These are phyloP conservation scores for Somion occarium DNA, from an alignment of 1,284 basidiomycete species.

Conservation along the genomic window DNA sequence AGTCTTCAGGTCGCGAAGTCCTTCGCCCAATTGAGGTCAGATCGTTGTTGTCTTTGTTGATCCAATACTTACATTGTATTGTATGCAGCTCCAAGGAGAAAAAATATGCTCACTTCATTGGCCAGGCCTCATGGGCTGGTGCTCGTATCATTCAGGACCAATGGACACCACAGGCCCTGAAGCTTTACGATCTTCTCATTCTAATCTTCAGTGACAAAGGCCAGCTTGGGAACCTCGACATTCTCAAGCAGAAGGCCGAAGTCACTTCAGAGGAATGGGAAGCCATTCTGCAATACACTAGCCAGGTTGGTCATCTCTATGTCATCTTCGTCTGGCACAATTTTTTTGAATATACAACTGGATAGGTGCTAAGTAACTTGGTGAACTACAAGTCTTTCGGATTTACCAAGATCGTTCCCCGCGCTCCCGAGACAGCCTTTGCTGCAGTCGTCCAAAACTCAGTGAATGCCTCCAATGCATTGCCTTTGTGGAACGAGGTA, in stretches of 20 bases:
- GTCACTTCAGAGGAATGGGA: slow-evolving; percentile 61
- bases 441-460: slow-evolving; percentile 57
- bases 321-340: not conserved
- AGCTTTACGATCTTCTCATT: slow-evolving; percentile 68
- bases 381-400: slow-evolving; percentile 80
- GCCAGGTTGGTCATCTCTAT: slow-evolving; percentile 46
- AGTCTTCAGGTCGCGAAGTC: slow-evolving; percentile 59
- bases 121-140: slow-evolving; percentile 74
- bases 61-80: too few species aligned
- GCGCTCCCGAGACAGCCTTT: slow-evolving; percentile 57
- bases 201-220: slow-evolving; percentile 59
- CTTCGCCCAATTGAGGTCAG: slow-evolving; percentile 63
- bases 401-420: slow-evolving; percentile 79
- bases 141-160: slow-evolving; percentile 79
- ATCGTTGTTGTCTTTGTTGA: too few species aligned
- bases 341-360: slow-evolving; percentile 1
- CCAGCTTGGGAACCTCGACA: slow-evolving; percentile 51
- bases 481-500: slow-evolving; percentile 61
- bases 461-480: slow-evolving; percentile 48
- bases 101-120: slow-evolving; percentile 69
- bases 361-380: slow-evolving; percentile 69
- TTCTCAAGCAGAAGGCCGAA: slow-evolving; percentile 48
- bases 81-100: slow-evolving; percentile 59
- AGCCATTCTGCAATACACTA: slow-evolving; percentile 63
- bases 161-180: slow-evolving; percentile 61